Percentiles rank a stretch among this genome's conserved stretches.
Conservation (phyloP, 352 stramenopile genomes). For the Aphanomyces euteiches region DNA sequence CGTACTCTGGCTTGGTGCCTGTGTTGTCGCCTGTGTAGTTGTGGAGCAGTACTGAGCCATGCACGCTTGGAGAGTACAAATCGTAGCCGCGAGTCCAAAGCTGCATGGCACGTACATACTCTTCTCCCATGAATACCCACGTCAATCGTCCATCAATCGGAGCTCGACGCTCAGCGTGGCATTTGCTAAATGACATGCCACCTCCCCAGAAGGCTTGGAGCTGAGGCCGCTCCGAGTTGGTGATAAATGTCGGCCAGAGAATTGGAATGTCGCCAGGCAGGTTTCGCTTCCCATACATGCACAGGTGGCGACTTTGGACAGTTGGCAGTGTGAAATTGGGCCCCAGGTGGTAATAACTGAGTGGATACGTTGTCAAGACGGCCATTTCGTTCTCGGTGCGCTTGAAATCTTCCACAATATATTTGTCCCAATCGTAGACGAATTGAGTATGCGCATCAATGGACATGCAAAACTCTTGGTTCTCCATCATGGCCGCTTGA, state of each 20-base stretch:
- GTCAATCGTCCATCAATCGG: constrained; percentile 33
- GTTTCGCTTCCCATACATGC: background rate
- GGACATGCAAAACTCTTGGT: constrained; percentile 27
- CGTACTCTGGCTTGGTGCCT: background rate
- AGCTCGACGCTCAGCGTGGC: constrained; percentile 32
- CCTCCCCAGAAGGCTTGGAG: constrained; percentile 34
- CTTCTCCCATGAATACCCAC: constrained; percentile 36
- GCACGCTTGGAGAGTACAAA: constrained; percentile 31
- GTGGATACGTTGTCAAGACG: constrained; percentile 32
- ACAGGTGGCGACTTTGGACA: background rate
- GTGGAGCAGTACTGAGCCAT: constrained; percentile 51
- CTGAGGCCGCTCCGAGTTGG: constrained; percentile 35
- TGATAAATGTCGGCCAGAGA: constrained; percentile 21
- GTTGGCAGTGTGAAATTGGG: background rate
- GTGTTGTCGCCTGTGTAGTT: constrained; percentile 45
- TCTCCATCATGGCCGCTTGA: constrained; percentile 1
- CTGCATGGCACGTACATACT: constrained; percentile 32
- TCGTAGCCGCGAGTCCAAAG: constrained; percentile 35
- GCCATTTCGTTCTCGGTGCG: constrained; percentile 37
- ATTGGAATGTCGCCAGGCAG: constrained; percentile 9
- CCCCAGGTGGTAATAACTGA: constrained; percentile 1
- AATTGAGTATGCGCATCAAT: constrained; percentile 20
- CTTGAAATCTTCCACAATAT: background rate
- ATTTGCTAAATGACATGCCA: constrained; percentile 34
- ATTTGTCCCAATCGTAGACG: constrained; percentile 3